Base-by-base conservation (phyloP, 192 early-diverging fungal genomes). In the Coemansia furcata region DNA sequence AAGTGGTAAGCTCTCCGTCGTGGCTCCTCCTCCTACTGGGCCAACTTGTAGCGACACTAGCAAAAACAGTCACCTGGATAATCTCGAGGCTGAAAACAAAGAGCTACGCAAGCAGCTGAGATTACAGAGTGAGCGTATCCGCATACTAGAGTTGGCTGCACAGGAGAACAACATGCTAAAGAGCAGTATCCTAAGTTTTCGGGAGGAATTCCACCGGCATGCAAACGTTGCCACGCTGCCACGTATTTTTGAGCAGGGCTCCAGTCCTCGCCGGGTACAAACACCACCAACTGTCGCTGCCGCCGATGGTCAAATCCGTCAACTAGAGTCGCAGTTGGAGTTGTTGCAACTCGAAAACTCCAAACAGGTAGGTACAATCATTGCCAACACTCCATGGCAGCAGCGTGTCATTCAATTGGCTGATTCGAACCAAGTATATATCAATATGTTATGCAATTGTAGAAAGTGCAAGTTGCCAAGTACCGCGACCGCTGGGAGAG, bases 111-210 rank as follows among this genome's bases (percentile, higher is more conserved):
- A 15, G 40, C 71, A 78, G 23, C 66, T 69, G 19, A 65, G 57
- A 35, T 58, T 63, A 15, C 60, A 78, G 38, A 66, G 66, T 21
- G 77, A 83, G 63, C 71, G 77, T 1, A 67, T 83, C 11, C 69
- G 73, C 30, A 69, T 67, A 26, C 65, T 83, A 6, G 81, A 78
- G 58, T 72, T 72, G 21, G 81, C 81, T 6, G 81, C 81, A 1
- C 81, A 78, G 26, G 81, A 83, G 38, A 83, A 78, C 69, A 83
- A 71, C 47, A 78, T 83, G 73, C 71, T 83, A 2, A 83, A 78
- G 42, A 83, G 81, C 63, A 83, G 81, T 44, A 83, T 83, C n/a
- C 67, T 75, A 11, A 83, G 66, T 55, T 78, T 83, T 63, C 72
- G 76, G 1, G 81, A 83, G 37, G 76, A 83, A 57, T 83, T 83